Conservation (phyloP, 1,139 yeast species). For the Geotrichum macrosporum region DNA sequence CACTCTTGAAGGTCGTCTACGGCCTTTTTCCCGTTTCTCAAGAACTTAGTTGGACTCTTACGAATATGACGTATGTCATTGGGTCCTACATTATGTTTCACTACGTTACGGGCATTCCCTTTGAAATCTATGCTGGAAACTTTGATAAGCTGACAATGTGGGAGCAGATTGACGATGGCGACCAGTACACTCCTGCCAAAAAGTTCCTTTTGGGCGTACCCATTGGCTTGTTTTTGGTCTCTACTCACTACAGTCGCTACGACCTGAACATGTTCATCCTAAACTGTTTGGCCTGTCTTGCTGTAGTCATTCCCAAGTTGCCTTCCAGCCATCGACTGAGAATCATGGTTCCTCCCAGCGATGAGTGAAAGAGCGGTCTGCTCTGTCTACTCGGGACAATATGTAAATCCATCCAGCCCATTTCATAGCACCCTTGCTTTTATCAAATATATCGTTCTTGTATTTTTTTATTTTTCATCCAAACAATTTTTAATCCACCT, state of each 20-base stretch:
- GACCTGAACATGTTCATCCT: conserved; percentile 72
- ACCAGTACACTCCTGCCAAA: conserved; percentile 93
- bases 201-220: conserved; percentile 90
- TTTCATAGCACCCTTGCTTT: no score
- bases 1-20: conserved; percentile 66
- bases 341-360: conserved; percentile 37
- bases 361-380: no score
- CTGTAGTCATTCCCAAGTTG: conserved; percentile 81
- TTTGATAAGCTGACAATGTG: conserved; percentile 96
- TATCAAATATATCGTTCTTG: no score
- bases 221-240: conserved; percentile 72
- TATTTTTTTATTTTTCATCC: no score
- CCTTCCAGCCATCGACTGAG: conserved; percentile 49
- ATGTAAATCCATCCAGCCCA: no score
- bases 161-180: conserved; percentile 98
- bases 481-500: no score
- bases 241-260: conserved; percentile 88
- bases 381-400: no score
- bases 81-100: conserved; percentile 97
- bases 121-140: conserved; percentile 94
- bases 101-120: conserved; percentile 93
- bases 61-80: conserved; percentile 81
- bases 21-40: conserved; percentile 73
- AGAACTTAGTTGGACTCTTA: conserved; percentile 90
- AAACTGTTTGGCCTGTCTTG: conserved; percentile 75